Conservation (phyloP, 768 basidiomycete species). For the Pluteus cervinus region DNA sequence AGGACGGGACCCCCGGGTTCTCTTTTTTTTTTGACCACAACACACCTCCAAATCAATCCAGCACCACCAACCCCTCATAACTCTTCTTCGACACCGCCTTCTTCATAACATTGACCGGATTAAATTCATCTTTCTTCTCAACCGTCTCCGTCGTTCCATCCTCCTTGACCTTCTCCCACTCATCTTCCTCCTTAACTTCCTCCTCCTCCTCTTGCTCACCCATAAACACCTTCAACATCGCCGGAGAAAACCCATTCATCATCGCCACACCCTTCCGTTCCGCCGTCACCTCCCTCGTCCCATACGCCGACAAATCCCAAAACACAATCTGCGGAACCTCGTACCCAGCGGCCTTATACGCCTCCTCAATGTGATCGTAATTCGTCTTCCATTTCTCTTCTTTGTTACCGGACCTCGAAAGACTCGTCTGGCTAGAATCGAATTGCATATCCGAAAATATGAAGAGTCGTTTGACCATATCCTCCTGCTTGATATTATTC, state of each 20-base stretch:
- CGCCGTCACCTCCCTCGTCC: slow-evolving; percentile 41
- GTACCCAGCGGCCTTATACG: slow-evolving; percentile 58
- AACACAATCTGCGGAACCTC: slow-evolving; percentile 69
- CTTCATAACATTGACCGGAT: slow-evolving; percentile 39
- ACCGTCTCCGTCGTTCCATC: slow-evolving; percentile 20
- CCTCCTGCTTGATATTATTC: slow-evolving; percentile 52
- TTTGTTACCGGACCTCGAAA: not conserved
- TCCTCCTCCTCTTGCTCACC: slow-evolving; percentile 36
- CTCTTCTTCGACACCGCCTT: slow-evolving; percentile 41
- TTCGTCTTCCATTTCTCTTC: slow-evolving; percentile 50
- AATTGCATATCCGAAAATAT: slow-evolving; percentile 82
- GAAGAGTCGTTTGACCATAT: slow-evolving; percentile 74
- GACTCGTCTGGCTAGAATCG: slow-evolving; percentile 23
- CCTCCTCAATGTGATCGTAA: slow-evolving; percentile 47
- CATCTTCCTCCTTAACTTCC: too few species aligned
- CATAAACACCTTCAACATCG: slow-evolving; percentile 71
- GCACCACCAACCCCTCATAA: slow-evolving; percentile 51
- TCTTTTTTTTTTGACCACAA: too few species aligned
- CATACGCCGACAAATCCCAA: slow-evolving; percentile 48
- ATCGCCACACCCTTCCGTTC: slow-evolving; percentile 59
- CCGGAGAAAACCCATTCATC: slow-evolving; percentile 64
- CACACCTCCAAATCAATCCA: slow-evolving; percentile 43
- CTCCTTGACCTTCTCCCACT: slow-evolving; percentile 29
- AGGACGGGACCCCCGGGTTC: too few species aligned
- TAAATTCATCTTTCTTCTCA: slow-evolving; percentile 26